Evolutionary conservation across 2,329 filamentous ascomycete genomes (phyloP).

Genomic region (Alternaria viburni): DNA sequence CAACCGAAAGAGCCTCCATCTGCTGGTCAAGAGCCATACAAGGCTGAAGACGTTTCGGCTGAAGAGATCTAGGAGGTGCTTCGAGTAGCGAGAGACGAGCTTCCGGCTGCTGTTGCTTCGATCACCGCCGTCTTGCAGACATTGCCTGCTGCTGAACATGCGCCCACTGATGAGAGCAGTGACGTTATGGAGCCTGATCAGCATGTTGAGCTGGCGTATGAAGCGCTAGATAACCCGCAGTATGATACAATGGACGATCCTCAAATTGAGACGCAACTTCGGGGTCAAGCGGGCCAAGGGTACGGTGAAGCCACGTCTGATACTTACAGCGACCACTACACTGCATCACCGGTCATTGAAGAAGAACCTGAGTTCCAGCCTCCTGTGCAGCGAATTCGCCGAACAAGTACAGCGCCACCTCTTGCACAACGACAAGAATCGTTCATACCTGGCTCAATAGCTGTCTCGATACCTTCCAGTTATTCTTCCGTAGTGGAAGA

Average conservation of each 20-base stretch:
- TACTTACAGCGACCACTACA: not conserved
- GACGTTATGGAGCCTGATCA: not conserved
- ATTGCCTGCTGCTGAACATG: not conserved
- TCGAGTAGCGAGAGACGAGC: not conserved
- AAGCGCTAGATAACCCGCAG: not conserved
- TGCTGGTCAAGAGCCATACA: not conserved
- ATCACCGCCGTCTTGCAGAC: not conserved
- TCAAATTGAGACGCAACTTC: too few species aligned
- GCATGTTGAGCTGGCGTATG: not conserved
- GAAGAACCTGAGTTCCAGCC: not conserved
- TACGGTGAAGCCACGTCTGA: not conserved
- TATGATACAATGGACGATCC: not conserved
- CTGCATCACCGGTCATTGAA: not conserved
- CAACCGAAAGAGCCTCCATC: not conserved
- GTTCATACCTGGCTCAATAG: not conserved
- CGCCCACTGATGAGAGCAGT: not conserved
- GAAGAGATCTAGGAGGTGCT: slow-evolving; percentile 4
- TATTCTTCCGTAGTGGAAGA: not conserved
- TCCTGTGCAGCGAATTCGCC: not conserved
- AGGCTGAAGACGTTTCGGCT: not conserved
- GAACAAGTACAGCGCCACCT: not conserved
- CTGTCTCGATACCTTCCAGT: not conserved
- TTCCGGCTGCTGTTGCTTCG: not conserved
- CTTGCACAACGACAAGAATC: not conserved
- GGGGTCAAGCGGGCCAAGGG: not conserved